A percentile compares a stretch with the other conserved stretches of the same genome.
These are phyloP conservation scores for Cruciata laevipes DNA, from an alignment of 257 asterid genomes.

Conservation along the genomic window DNA sequence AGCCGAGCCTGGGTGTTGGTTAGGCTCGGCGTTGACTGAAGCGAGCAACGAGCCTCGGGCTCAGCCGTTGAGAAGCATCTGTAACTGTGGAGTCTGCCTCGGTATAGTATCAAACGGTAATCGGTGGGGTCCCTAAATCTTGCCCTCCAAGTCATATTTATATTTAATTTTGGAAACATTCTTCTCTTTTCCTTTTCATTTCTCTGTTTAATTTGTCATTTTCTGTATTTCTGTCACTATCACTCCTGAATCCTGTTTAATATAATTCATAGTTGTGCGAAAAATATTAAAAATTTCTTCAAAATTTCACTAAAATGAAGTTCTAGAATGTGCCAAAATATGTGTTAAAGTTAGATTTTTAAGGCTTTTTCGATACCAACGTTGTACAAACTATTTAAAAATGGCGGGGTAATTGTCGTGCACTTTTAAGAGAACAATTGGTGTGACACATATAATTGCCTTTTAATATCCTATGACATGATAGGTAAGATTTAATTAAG, in stretches of 20 bases:
- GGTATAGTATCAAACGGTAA: slow-evolving; percentile 21
- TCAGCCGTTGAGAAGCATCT: background rate
- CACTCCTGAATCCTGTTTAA: background rate
- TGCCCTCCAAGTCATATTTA: slow-evolving; percentile 63
- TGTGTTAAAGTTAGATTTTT: too few relatives aligned
- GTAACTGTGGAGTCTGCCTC: slow-evolving; percentile 12
- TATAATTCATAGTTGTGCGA: background rate
- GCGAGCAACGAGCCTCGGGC: slow-evolving; percentile 43
- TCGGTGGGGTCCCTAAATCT: slow-evolving; percentile 27
- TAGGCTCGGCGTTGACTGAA: slow-evolving; percentile 50
- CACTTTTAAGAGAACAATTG: background rate
- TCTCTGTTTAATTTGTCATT: background rate
- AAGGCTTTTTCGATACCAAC: too few relatives aligned
- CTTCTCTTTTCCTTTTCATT: background rate
- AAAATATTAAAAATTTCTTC: too few relatives aligned
- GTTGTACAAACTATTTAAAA: too few relatives aligned
- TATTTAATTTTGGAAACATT: slow-evolving; percentile 12
- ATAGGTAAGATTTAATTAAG: background rate
- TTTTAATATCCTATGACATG: background rate
- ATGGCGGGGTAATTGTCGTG: background rate
- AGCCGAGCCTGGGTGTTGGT: slow-evolving; percentile 3
- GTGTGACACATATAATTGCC: background rate
- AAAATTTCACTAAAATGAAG: background rate
- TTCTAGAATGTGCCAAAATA: too few relatives aligned
- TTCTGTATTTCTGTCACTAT: background rate